Base-by-base conservation (phyloP, 2,329 filamentous ascomycete genomes). In the Erysiphe pulchra region DNA sequence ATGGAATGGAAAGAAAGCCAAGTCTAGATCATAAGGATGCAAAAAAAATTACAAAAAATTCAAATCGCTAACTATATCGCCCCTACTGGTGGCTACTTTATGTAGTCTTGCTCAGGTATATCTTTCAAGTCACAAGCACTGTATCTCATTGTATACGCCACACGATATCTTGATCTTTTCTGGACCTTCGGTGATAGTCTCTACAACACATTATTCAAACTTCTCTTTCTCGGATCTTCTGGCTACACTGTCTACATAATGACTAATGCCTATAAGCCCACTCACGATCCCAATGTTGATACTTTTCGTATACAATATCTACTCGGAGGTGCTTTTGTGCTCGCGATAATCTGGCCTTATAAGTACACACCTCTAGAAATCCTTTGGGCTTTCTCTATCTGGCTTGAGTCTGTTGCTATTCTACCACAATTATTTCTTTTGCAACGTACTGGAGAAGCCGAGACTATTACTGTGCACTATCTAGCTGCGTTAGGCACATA, bases 391-490 rank as follows among this genome's bases (percentile, higher is more conserved):
- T 98, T 95, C 62, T 92, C 81, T 46, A 94, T 98, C 61, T 98
- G 90, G 90, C 73, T 98, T 31, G 90, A 98, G 66, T 79, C 81
- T 4, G 90, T 98, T 16, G 90, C 90, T 45, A 98, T 98, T 55
- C 71, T 98, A 49, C 90, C 90, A 1, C 90, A 98, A 66, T 73
- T 98, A 45, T 95, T 98, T 64, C 92, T 98, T 83, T 70, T 98
- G 51, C 90, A 98, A 65, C 73, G 90, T 56, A 98, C 90, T 0
- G 92, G 90, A 53, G 87, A 95, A 65, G 92, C 90, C 11, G 90
- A 98, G 65, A 94, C 90, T n/a, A 98, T 98, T 59, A 98, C 90
- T 12, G 93, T 86, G 1, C 87, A 98, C 64, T 98, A 98, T 62
- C 72, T 98, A 38, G 93, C 93, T 58, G 87, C 92, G 13, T 69